A percentile compares a stretch with the other conserved stretches of the same genome.
Evolutionary conservation across 352 stramenopile species (phyloP).

Genomic region (Peronospora destructor): DNA sequence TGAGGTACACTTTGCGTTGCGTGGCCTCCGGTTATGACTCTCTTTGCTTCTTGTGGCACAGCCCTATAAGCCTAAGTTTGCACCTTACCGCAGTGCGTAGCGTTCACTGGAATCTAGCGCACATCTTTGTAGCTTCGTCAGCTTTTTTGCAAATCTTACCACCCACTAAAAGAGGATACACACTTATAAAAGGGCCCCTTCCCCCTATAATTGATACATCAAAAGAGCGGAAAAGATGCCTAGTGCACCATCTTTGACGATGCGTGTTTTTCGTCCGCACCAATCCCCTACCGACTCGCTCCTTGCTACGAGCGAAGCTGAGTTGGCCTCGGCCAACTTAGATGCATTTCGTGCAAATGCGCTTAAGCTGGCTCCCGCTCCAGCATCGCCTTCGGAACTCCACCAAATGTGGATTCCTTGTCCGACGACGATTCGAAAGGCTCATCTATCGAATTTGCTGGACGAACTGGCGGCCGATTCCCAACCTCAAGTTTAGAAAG

Average conservation of each 20-base stretch:
- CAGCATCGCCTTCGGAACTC: neutral
- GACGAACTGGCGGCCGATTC: neutral
- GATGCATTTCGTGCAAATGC: neutral
- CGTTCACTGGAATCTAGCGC: too few relatives aligned
- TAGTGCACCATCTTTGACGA: neutral
- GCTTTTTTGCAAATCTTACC: too few relatives aligned
- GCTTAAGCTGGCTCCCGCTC: neutral
- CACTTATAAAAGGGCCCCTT: neutral
- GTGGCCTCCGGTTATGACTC: neutral
- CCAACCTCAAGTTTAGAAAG: neutral
- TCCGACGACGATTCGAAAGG: neutral
- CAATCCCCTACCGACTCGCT: neutral
- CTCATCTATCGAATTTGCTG: neutral
- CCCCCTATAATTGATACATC: too few relatives aligned
- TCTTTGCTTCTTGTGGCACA: neutral
- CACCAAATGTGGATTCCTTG: conserved; percentile 4
- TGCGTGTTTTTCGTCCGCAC: neutral
- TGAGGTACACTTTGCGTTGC: neutral
- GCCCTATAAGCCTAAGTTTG: neutral
- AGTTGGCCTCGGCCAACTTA: neutral
- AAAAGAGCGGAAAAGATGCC: too few relatives aligned
- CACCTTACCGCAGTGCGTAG: neutral
- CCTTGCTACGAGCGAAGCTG: neutral
- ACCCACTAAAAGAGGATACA: neutral
- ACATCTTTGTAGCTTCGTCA: neutral